A percentile compares a stretch with the other conserved stretches of the same genome.
These are phyloP conservation scores for Daldinia decipiens DNA, from an alignment of 495 filamentous ascomycete genomes.

Conservation along the genomic window DNA sequence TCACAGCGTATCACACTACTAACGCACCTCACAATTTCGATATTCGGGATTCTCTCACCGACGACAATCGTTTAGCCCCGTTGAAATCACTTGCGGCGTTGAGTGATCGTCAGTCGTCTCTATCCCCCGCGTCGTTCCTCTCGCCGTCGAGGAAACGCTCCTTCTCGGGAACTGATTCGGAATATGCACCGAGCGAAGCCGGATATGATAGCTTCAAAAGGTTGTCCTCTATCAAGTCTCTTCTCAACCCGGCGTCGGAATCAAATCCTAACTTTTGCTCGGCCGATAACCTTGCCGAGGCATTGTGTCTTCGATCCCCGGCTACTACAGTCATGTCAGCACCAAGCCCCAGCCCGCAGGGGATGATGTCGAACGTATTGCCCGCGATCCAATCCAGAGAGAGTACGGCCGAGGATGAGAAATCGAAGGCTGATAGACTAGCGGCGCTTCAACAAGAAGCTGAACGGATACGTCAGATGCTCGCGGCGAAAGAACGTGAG, in stretches of 20 bases:
- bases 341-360: conserved; percentile 52
- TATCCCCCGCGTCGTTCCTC: conserved; percentile 63
- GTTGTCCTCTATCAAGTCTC: conserved; percentile 81
- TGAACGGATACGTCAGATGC: conserved; percentile 77
- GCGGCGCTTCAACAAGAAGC: conserved; percentile 76
- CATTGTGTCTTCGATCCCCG: conserved; percentile 51
- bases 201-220: conserved; percentile 62
- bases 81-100: conserved; percentile 55
- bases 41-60: conserved; percentile 56
- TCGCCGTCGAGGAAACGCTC: conserved; percentile 71
- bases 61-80: conserved; percentile 67
- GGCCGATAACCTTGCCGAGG: conserved; percentile 41
- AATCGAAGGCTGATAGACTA: conserved; percentile 68
- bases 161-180: conserved; percentile 66
- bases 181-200: conserved; percentile 45
- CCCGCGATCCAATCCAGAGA: conserved; percentile 51
- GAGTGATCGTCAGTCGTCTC: conserved; percentile 59
- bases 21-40: conserved; percentile 48
- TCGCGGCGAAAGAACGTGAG: conserved; percentile 81
- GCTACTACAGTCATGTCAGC: conserved; percentile 46
- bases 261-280: conserved; percentile 33
- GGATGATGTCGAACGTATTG: conserved; percentile 45
- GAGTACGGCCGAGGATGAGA: conserved; percentile 62
- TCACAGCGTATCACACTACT: conserved; percentile 59
- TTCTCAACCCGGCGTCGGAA: conserved; percentile 70